These are phyloP conservation scores for Backusella macrospora DNA, from an alignment of 192 early-diverging fungal species.

Conservation along the genomic window DNA sequence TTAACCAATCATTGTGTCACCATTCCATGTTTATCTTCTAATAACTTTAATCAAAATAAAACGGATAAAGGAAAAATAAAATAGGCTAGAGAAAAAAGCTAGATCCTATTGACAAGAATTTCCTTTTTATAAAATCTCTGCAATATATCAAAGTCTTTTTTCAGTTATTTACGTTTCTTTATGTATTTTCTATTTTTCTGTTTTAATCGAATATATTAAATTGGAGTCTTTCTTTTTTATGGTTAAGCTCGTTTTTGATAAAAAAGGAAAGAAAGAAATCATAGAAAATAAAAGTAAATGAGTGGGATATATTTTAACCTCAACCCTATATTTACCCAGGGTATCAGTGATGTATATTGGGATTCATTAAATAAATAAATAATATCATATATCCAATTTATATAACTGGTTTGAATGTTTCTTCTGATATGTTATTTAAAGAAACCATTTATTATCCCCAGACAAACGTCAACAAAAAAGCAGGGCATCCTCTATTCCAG, in stretches of 20 bases:
- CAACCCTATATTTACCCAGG: too few species aligned
- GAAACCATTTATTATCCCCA: too few species aligned
- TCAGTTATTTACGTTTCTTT: neutral
- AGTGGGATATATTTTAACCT: neutral
- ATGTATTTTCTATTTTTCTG: neutral
- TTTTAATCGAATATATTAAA: neutral
- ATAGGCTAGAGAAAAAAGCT: neutral
- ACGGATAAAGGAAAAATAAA: neutral
- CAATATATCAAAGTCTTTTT: neutral
- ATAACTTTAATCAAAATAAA: neutral
- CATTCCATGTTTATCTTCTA: neutral
- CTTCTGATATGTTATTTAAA: too few species aligned
- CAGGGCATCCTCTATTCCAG: too few species aligned
- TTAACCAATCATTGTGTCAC: neutral
- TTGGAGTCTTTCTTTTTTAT: neutral
- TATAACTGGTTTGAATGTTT: too few species aligned
- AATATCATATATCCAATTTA: too few species aligned
- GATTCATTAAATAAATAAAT: neutral
- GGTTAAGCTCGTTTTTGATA: neutral
- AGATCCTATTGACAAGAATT: neutral
- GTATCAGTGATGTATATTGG: neutral
- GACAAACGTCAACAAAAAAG: too few species aligned
- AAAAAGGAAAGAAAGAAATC: neutral
- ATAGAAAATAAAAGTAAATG: neutral
- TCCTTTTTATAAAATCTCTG: neutral